phyloP scores from a whole-genome alignment of 495 filamentous ascomycete species.

The Penicillium bovifimosum region DNA sequence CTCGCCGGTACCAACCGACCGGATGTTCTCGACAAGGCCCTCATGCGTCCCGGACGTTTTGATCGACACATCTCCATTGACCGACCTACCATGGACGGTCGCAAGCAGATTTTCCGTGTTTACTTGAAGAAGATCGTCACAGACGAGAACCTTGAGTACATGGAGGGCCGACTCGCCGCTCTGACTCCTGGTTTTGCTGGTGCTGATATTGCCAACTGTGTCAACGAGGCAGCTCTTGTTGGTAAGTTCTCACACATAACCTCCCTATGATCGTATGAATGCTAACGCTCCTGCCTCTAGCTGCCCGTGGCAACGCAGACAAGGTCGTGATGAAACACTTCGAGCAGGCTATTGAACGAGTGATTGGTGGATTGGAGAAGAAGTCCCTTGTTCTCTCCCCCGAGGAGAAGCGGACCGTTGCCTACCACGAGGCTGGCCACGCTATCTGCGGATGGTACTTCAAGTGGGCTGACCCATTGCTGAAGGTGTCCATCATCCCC shows the following conservation, averaged over 20 bases:
- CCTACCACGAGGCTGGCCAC: conserved; percentile 97
- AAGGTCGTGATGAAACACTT: conserved; percentile 83
- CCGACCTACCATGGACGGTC: conserved; percentile 89
- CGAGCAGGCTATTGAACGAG: conserved; percentile 94
- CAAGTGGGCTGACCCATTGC: conserved; percentile 88
- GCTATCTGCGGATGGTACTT: conserved; percentile 99
- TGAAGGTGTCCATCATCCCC: conserved; percentile 98
- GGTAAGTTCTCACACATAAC: conserved; percentile 53
- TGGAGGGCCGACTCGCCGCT: conserved; percentile 81
- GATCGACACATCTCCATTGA: conserved; percentile 94
- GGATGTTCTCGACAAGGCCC: conserved; percentile 88
- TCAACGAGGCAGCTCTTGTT: conserved; percentile 94
- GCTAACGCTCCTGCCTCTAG: conserved; percentile 44
- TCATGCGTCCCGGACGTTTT: conserved; percentile 95
- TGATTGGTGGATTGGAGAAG: conserved; percentile 93
- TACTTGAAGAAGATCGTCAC: conserved; percentile 91
- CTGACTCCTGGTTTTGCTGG: conserved; percentile 94
- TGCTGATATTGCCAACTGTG: conserved; percentile 96
- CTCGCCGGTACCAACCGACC: conserved; percentile 93
- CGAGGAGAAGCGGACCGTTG: conserved; percentile 88
- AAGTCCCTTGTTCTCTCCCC: conserved; percentile 89
- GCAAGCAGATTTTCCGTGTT: conserved; percentile 92
- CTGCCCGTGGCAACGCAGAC: conserved; percentile 72
- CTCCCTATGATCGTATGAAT: conserved; percentile 3
- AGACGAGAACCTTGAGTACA: conserved; percentile 76